These are phyloP conservation scores for Alopecurus myosuroides DNA, from an alignment of 176 grass and related monocot genomes.

Conservation along the genomic window DNA sequence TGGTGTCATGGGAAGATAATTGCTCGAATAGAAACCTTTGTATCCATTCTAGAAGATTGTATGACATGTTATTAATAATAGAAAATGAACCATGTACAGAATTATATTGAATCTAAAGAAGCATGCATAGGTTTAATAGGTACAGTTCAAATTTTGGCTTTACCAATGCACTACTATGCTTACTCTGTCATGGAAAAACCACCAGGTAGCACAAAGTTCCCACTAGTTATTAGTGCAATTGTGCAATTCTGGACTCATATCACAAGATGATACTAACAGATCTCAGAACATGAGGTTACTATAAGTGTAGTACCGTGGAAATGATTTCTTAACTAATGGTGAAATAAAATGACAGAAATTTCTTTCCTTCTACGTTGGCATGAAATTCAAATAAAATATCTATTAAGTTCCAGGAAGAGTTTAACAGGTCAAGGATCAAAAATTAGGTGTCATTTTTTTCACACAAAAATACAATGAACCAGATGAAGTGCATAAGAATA, in stretches of 20 bases:
- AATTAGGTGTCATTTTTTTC: neutral
- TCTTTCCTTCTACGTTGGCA: neutral
- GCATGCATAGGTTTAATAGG: neutral
- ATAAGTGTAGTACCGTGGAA: neutral
- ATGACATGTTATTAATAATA: constrained; percentile 15
- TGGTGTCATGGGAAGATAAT: constrained; percentile 77
- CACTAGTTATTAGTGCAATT: neutral
- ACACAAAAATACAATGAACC: neutral
- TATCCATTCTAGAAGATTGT: constrained; percentile 71
- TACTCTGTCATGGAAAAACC: constrained; percentile 6
- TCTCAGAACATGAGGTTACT: neutral
- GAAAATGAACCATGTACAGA: neutral
- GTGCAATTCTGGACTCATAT: neutral
- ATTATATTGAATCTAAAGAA: neutral
- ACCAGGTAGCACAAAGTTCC: constrained; percentile 13
- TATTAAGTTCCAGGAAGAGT: neutral
- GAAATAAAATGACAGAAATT: neutral
- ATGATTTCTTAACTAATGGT: neutral
- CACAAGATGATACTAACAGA: neutral
- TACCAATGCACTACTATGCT: neutral
- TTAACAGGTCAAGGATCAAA: constrained; percentile 11
- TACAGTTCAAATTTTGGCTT: neutral
- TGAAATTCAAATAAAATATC: neutral
- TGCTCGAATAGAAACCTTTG: constrained; percentile 93
- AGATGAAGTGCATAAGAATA: neutral